phyloP scores from a whole-genome alignment of 2,329 filamentous ascomycete genomes.

The Cytospora piceae region DNA sequence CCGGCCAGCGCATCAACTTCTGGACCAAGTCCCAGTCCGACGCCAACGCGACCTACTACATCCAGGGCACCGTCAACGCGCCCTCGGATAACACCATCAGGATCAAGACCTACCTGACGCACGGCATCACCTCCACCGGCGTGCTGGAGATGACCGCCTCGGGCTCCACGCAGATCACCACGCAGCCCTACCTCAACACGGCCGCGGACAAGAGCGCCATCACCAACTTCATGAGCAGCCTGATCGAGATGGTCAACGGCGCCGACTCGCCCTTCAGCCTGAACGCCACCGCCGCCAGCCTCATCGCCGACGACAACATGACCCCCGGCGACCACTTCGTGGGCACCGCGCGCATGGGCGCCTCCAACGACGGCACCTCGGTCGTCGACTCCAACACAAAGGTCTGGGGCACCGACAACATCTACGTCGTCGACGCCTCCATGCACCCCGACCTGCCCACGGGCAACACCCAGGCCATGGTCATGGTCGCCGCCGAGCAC shows the following conservation, averaged over 20 bases:
- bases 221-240: conserved; percentile 35
- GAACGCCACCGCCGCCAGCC: conserved; percentile 29
- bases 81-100: conserved; percentile 47
- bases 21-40: conserved; percentile 49
- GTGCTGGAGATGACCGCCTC: conserved; percentile 46
- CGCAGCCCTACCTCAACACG: conserved; percentile 43
- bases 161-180: conserved; percentile 47
- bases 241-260: conserved; percentile 36
- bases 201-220: conserved; percentile 38
- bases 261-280: conserved; percentile 35
- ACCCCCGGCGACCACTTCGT: conserved; percentile 39
- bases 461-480: conserved; percentile 58
- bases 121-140: conserved; percentile 52
- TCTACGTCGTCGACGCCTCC: conserved; percentile 65
- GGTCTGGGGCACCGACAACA: conserved; percentile 64
- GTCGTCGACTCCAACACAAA: conserved; percentile 44
- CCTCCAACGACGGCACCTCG: conserved; percentile 38
- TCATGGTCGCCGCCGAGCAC: conserved; percentile 46
- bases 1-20: conserved; percentile 52
- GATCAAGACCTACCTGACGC: conserved; percentile 55
- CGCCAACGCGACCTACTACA: conserved; percentile 43
- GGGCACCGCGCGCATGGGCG: conserved; percentile 39
- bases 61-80: conserved; percentile 52
- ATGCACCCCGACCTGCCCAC: conserved; percentile 68
- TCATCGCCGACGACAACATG: conserved; percentile 29